These are phyloP conservation scores for Mortierella sp. DNA, from an alignment of 371 early-diverging fungal species.

Conservation along the genomic window DNA sequence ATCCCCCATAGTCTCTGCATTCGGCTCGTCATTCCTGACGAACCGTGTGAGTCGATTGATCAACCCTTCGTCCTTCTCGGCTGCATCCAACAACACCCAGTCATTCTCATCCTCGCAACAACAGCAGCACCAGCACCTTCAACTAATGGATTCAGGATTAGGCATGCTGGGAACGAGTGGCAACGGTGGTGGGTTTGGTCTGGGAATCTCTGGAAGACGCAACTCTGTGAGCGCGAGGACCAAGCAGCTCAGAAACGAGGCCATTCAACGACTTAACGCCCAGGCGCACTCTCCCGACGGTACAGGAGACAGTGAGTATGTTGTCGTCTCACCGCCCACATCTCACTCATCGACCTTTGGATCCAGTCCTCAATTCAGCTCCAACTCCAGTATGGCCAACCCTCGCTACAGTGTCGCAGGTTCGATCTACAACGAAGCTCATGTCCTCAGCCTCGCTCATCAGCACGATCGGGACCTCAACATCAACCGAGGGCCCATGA, in stretches of 20 bases:
- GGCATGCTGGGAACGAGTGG: conserved; percentile 10
- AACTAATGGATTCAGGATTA: not conserved
- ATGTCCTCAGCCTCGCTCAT: conserved; percentile 3
- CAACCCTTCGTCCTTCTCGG: conserved; percentile 17
- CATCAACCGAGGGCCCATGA: conserved; percentile 13
- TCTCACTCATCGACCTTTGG: conserved; percentile 4
- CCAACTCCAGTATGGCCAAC: conserved; percentile 16
- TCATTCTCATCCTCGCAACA: conserved; percentile 12
- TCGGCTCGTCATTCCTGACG: conserved; percentile 43
- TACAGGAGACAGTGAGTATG: not conserved
- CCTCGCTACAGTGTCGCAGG: conserved; percentile 33
- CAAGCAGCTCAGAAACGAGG: conserved; percentile 48
- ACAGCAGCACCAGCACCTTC: conserved; percentile 14
- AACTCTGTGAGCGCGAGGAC: conserved; percentile 34
- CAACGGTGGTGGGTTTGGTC: conserved; percentile 25
- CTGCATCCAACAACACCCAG: conserved; percentile 9
- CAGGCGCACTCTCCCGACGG: conserved; percentile 28
- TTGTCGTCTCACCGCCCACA: not conserved
- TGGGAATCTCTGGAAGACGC: conserved; percentile 36
- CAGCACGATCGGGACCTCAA: conserved; percentile 4
- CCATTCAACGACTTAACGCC: conserved; percentile 46
- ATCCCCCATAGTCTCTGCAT: conserved; percentile 30
- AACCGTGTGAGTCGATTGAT: conserved; percentile 52
- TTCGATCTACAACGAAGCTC: conserved; percentile 22
- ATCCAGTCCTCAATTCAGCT: not conserved